Conservation (phyloP, 345 rosid species). For the Brassica cretica region DNA sequence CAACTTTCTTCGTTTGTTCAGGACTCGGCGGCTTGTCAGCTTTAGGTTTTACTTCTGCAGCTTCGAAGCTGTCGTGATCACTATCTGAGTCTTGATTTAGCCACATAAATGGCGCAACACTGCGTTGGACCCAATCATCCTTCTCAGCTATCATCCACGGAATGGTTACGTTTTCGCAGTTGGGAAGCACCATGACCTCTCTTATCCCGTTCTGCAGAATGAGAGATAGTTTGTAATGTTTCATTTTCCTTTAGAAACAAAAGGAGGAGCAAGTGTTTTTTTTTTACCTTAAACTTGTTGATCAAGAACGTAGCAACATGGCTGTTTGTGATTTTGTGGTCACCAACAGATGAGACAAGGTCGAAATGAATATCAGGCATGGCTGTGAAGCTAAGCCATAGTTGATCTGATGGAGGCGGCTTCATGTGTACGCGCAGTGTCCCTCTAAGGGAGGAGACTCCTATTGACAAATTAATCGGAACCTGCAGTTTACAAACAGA, state of each 20-base stretch:
- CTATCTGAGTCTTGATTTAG: slow-evolving; percentile 59
- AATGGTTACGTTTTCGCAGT: slow-evolving; percentile 68
- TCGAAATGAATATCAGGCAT: slow-evolving; percentile 86
- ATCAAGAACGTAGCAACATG: slow-evolving; percentile 67
- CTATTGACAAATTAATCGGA: slow-evolving; percentile 76
- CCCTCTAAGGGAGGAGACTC: slow-evolving; percentile 77
- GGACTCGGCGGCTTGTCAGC: slow-evolving; percentile 31
- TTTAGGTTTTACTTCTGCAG: slow-evolving; percentile 47
- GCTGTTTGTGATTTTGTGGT: slow-evolving; percentile 69
- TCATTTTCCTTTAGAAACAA: not conserved
- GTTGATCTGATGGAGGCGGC: slow-evolving; percentile 94
- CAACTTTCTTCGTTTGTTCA: slow-evolving; percentile 37
- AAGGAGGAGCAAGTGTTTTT: not conserved
- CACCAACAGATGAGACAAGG: slow-evolving; percentile 81
- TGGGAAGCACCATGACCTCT: slow-evolving; percentile 86
- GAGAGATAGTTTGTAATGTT: not conserved
- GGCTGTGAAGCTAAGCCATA: slow-evolving; percentile 87
- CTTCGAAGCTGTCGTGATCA: slow-evolving; percentile 33
- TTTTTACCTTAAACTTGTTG: slow-evolving; percentile 74
- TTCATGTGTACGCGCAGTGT: slow-evolving; percentile 72
- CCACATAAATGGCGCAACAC: slow-evolving; percentile 85
- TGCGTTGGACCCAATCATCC: slow-evolving; percentile 80
- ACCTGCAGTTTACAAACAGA: slow-evolving; percentile 52
- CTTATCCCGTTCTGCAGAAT: slow-evolving; percentile 59
- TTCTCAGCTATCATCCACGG: slow-evolving; percentile 91